Percentiles rank a stretch among this genome's conserved stretches.
phyloP scores from a whole-genome alignment of 176 grass and related monocot species.

The Triticum timopheevii region DNA sequence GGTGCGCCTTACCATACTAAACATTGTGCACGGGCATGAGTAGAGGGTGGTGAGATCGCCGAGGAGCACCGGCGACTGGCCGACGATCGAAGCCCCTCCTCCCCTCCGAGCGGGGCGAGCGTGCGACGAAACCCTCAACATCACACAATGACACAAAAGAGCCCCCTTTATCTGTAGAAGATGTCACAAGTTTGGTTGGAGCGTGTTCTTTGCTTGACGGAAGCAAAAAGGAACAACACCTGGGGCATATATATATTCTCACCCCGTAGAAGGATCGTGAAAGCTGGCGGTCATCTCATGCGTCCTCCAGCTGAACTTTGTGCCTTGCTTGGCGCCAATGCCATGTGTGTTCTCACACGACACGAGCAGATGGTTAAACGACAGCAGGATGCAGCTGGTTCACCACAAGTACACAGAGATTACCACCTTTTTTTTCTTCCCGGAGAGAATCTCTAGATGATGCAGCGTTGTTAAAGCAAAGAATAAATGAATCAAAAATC shows the following conservation, averaged over 20 bases:
- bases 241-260: background rate
- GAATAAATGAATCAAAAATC: no score
- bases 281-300: background rate
- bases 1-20: no score
- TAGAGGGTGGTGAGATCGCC: no score
- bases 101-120: no score
- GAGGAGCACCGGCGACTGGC: no score
- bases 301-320: background rate
- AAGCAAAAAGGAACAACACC: background rate
- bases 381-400: background rate
- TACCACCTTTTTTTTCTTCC: no score
- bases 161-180: no score
- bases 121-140: no score
- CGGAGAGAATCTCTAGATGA: background rate
- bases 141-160: no score
- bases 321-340: background rate
- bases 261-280: background rate
- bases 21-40: no score
- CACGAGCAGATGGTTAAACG: background rate
- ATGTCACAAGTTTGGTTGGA: no score
- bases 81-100: no score
- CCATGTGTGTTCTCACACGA: background rate
- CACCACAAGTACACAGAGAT: background rate
- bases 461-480: background rate
- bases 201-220: background rate